A percentile compares a stretch with the other conserved stretches of the same genome.
Evolutionary conservation across 306 rosid species (phyloP).

Genomic region (Neltuma alba): DNA sequence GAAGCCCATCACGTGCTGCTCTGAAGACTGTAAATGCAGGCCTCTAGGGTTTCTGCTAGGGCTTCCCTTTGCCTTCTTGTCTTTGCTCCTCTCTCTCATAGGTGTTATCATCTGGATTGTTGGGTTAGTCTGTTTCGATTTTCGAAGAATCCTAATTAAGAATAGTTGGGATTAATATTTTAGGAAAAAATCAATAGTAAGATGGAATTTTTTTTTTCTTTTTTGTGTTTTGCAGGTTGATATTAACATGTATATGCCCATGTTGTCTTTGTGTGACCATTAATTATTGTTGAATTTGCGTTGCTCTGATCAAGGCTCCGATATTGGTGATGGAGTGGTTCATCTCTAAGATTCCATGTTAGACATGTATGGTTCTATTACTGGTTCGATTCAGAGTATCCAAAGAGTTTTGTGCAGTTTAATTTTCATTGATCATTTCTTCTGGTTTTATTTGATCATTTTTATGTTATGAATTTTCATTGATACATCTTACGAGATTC

Average conservation of each 20-base stretch:
- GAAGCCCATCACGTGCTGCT: constrained; percentile 64
- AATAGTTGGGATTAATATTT: too few species aligned
- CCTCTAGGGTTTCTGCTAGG: constrained; percentile 75
- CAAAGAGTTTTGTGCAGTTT: too few species aligned
- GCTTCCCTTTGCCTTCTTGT: constrained; percentile 74
- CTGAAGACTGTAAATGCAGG: constrained; percentile 65
- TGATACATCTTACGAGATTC: too few species aligned
- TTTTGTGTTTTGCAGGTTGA: constrained; percentile 46
- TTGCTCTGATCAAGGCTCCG: constrained; percentile 72
- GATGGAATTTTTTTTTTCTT: too few species aligned
- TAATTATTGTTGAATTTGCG: constrained; percentile 71
- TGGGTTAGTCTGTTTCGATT: constrained; percentile 48
- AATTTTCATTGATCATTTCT: constrained; percentile 6
- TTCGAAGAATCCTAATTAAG: background rate
- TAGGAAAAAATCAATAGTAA: background rate
- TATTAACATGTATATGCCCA: constrained; percentile 74
- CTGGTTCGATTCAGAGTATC: background rate
- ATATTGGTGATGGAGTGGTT: constrained; percentile 78
- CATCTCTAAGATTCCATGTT: constrained; percentile 87
- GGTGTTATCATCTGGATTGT: constrained; percentile 70
- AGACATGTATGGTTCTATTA: too few species aligned
- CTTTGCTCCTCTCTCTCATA: constrained; percentile 61
- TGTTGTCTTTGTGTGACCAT: constrained; percentile 87
- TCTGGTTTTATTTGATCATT: background rate
- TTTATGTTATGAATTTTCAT: background rate